Evolutionary conservation across 176 grass and related monocot species (phyloP).

Genomic region (Alopecurus myosuroides): DNA sequence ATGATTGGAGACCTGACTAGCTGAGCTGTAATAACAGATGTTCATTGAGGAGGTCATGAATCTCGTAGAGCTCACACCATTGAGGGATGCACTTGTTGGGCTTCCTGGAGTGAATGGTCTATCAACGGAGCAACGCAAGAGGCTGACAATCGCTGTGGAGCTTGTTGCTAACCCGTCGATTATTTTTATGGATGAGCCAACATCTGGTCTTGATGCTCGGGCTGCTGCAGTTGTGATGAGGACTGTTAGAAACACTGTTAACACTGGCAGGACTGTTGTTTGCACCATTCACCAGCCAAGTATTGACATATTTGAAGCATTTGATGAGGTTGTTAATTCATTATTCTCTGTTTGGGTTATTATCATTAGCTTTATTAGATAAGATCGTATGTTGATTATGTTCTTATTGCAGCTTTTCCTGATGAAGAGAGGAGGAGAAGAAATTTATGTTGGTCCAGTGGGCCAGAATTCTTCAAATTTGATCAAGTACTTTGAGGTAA

Average conservation of each 20-base stretch:
- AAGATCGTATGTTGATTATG: constrained; percentile 3
- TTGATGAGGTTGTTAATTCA: constrained; percentile 70
- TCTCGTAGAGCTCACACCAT: constrained; percentile 74
- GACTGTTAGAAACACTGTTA: constrained; percentile 80
- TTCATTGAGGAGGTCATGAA: constrained; percentile 94
- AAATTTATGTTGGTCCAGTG: constrained; percentile 87
- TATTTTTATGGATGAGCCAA: constrained; percentile 98
- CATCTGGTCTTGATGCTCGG: constrained; percentile 85
- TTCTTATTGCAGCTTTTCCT: constrained; percentile 64
- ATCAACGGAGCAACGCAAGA: constrained; percentile 89
- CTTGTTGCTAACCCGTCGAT: constrained; percentile 91
- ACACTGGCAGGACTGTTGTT: constrained; percentile 87
- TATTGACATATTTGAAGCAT: constrained; percentile 97
- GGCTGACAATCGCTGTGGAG: constrained; percentile 90
- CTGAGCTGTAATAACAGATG: constrained; percentile 46
- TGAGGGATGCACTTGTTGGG: constrained; percentile 78
- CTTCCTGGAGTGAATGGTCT: constrained; percentile 82
- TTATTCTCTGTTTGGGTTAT: constrained; percentile 3
- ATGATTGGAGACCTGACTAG: constrained; percentile 13
- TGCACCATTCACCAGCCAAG: constrained; percentile 99
- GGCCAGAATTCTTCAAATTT: constrained; percentile 71
- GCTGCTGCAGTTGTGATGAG: constrained; percentile 97
- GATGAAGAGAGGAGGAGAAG: constrained; percentile 93
- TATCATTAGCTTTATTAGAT: constrained; percentile 13
- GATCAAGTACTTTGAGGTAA: constrained; percentile 92